Conservation (phyloP, 225 moss, liverwort and hornwort species). For the Sphagnum contortum region DNA sequence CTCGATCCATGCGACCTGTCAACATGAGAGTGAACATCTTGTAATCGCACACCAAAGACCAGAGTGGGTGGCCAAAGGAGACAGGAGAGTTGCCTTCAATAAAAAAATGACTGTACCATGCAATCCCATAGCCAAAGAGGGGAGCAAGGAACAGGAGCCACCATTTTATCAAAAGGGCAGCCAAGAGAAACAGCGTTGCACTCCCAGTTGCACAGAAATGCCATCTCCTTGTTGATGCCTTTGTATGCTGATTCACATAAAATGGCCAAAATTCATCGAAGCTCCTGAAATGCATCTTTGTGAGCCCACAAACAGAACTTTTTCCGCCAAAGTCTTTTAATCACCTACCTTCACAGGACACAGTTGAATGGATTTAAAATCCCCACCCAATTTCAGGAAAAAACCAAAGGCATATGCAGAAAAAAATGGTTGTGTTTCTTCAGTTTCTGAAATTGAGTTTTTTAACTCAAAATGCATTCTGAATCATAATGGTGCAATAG, state of each 20-base stretch:
- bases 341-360: no score
- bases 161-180: slow-evolving; percentile 68
- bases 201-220: slow-evolving; percentile 70
- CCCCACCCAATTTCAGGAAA: no score
- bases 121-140: slow-evolving; percentile 73
- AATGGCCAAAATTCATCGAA: slow-evolving; percentile 99
- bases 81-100: slow-evolving; percentile 79
- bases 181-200: slow-evolving; percentile 51
- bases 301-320: neutral
- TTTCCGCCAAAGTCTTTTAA: neutral
- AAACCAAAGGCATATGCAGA: no score
- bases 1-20: slow-evolving; percentile 82
- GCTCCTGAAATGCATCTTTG: slow-evolving; percentile 66
- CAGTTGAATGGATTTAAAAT: no score
- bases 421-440: no score
- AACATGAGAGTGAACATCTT: slow-evolving; percentile 90
- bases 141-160: slow-evolving; percentile 76
- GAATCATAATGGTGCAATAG: no score
- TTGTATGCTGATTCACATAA: slow-evolving; percentile 84
- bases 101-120: slow-evolving; percentile 93
- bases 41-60: slow-evolving; percentile 84
- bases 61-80: slow-evolving; percentile 73
- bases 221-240: slow-evolving; percentile 68
- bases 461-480: no score
- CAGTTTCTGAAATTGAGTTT: no score